Base-by-base conservation (phyloP, 164 flowering plant species). In the Santalum album region DNA sequence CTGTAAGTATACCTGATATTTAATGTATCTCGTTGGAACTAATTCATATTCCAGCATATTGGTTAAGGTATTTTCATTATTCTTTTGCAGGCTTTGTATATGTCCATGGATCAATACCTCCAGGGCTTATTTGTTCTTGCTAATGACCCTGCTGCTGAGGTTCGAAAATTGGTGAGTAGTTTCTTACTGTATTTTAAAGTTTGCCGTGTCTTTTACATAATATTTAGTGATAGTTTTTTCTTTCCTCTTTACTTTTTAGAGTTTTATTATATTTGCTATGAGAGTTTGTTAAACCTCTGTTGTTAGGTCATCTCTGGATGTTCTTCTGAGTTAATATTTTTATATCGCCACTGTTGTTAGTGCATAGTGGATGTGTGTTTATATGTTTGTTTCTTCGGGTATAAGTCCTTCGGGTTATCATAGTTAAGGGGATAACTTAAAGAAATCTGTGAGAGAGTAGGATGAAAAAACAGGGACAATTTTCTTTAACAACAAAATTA, bases 71-170 rank as follows among this genome's bases (percentile, higher is more conserved):
- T 49, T 36, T 14, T 42, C 11, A 19, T 47, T 49, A 19, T 43
- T 40, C 58, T n/a, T 6, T 51, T 71, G 66, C 74, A 94, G 99
- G 92, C 84, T 25, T 67, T 94, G 36, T 78, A 68, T 70, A 51
- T 63, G 43, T 75, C 89, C 25, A 94, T 94, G 95, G 97, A 94
- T 73, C 85, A 82, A 59, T 94, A 79, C 58, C 90, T 90, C 49
- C 97, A 90, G 57, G 99, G 99, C 60, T 74, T 94, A 72, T 94
- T 94, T 75, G 64, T 69, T 67, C 95, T 90, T 54, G 87, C 97
- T 25, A 65, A 81, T 70, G 99, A 94, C 53, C 72, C 89, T 55
- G 45, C 80, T 51, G 54, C 90, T 43, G 99, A 94, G 53, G 97
- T 94, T 55, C 86, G 97, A 59, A 94, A 94, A 71, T 65, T 94